Evolutionary conservation across 352 stramenopile species (phyloP).

Genomic region (Phytophthora sp.): DNA sequence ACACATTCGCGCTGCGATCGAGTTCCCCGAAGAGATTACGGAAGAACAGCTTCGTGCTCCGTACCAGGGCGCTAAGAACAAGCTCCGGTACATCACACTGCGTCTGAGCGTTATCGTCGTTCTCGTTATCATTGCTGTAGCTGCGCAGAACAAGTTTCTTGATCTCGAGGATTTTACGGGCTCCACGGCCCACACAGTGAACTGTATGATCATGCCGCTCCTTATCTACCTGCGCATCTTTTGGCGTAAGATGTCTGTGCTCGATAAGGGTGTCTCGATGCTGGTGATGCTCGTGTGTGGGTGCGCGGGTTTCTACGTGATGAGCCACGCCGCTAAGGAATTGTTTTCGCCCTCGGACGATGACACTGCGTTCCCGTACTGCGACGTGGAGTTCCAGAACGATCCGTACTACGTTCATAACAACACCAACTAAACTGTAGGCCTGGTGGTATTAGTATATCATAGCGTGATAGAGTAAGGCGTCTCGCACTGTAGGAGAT

Average conservation of each 20-base stretch:
- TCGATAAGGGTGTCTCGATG: slow-evolving; percentile 51
- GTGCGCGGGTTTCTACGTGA: slow-evolving; percentile 56
- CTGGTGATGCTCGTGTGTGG: slow-evolving; percentile 53
- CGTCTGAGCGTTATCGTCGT: slow-evolving; percentile 42
- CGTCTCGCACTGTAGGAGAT: not conserved
- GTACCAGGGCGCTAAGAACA: slow-evolving; percentile 49
- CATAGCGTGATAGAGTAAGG: slow-evolving; percentile 15
- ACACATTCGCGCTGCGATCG: slow-evolving; percentile 20
- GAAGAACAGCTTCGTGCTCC: slow-evolving; percentile 35
- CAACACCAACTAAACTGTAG: slow-evolving; percentile 26
- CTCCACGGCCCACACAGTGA: slow-evolving; percentile 31
- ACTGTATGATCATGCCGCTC: slow-evolving; percentile 37
- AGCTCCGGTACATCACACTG: slow-evolving; percentile 48
- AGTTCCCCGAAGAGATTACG: slow-evolving; percentile 35
- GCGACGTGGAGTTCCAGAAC: slow-evolving; percentile 23
- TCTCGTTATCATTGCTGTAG: slow-evolving; percentile 53
- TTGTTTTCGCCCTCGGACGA: slow-evolving; percentile 53
- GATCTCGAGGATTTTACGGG: slow-evolving; percentile 42
- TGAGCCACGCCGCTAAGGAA: slow-evolving; percentile 52
- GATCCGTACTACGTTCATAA: slow-evolving; percentile 29
- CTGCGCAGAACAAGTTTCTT: slow-evolving; percentile 53
- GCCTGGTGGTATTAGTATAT: slow-evolving; percentile 9
- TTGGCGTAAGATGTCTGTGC: slow-evolving; percentile 46
- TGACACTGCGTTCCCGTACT: slow-evolving; percentile 30
- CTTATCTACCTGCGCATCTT: slow-evolving; percentile 35